phyloP scores from a whole-genome alignment of 441 rosid genomes.

The Erodium texanum region DNA sequence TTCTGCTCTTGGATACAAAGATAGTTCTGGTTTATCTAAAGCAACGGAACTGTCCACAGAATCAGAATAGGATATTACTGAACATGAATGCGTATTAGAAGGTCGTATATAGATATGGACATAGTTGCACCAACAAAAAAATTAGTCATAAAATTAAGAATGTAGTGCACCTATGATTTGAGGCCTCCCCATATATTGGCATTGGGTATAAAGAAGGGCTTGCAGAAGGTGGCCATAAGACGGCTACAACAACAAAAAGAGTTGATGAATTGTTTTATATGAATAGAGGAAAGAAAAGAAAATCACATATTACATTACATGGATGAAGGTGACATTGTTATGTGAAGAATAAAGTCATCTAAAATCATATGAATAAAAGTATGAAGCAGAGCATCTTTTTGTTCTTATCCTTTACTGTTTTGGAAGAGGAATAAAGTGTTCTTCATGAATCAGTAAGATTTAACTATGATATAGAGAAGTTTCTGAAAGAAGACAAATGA shows the following conservation, averaged over 20 bases:
- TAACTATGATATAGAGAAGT: constrained; percentile 2
- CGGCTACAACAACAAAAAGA: neutral
- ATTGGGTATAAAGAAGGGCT: constrained; percentile 71
- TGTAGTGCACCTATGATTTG: constrained; percentile 73
- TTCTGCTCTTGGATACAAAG: constrained; percentile 66
- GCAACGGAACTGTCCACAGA: constrained; percentile 51
- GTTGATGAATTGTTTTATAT: neutral
- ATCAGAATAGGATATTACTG: constrained; percentile 12
- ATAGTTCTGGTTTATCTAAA: constrained; percentile 56
- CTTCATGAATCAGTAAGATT: neutral
- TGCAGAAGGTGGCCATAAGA: constrained; percentile 31
- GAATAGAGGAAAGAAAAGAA: neutral
- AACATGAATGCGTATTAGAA: constrained; percentile 9
- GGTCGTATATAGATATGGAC: neutral
- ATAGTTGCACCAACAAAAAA: neutral
- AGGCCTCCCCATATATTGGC: constrained; percentile 89
- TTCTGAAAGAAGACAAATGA: constrained; percentile 2
- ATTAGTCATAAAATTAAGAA: neutral
- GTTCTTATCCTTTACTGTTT: neutral
- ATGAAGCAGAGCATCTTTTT: neutral
- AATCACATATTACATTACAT: neutral
- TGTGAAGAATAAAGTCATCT: neutral
- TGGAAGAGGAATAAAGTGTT: neutral
- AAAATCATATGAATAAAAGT: neutral
- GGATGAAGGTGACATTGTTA: neutral